phyloP scores from a whole-genome alignment of 768 basidiomycete genomes.

The Cytidiella melzeri region DNA sequence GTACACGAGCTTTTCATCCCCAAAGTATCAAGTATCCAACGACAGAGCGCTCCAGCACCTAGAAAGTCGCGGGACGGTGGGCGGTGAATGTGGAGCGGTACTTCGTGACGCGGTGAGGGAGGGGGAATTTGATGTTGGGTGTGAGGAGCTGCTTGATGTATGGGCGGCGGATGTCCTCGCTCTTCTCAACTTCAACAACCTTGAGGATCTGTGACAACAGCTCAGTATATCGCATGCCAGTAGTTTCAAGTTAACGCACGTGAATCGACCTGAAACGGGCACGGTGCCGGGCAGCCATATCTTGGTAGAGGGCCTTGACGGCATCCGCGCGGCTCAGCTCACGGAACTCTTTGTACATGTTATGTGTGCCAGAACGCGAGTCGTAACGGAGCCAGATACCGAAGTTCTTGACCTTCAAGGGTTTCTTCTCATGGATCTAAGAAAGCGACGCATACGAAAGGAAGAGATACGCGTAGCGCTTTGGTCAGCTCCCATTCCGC shows the following conservation, averaged over 20 bases:
- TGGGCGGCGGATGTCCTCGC: slow-evolving; percentile 86
- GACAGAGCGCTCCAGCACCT: slow-evolving; percentile 11
- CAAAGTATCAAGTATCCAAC: not conserved
- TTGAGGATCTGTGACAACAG: slow-evolving; percentile 78
- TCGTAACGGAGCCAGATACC: slow-evolving; percentile 99
- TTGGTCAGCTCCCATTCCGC: slow-evolving; percentile 54
- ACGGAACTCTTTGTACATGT: slow-evolving; percentile 99
- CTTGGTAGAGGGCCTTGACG: slow-evolving; percentile 96
- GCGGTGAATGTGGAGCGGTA: slow-evolving; percentile 77
- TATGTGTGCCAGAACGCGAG: slow-evolving; percentile 99
- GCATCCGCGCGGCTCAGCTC: slow-evolving; percentile 92
- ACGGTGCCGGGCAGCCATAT: slow-evolving; percentile 99
- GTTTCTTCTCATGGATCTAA: slow-evolving; percentile 98
- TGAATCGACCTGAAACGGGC: slow-evolving; percentile 99
- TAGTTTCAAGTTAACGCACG: slow-evolving; percentile 39
- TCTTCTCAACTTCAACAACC: slow-evolving; percentile 92
- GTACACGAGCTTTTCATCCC: slow-evolving; percentile 4
- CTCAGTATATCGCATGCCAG: not conserved
- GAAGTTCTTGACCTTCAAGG: slow-evolving; percentile 99
- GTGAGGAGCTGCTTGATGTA: slow-evolving; percentile 96
- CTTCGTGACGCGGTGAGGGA: slow-evolving; percentile 85
- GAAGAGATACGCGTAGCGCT: slow-evolving; percentile 23
- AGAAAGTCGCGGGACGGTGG: slow-evolving; percentile 70
- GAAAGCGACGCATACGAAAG: slow-evolving; percentile 17
- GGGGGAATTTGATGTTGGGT: slow-evolving; percentile 93